These are phyloP conservation scores for Eudorina sp. DNA, from an alignment of 139 green algal genomes.

Conservation along the genomic window DNA sequence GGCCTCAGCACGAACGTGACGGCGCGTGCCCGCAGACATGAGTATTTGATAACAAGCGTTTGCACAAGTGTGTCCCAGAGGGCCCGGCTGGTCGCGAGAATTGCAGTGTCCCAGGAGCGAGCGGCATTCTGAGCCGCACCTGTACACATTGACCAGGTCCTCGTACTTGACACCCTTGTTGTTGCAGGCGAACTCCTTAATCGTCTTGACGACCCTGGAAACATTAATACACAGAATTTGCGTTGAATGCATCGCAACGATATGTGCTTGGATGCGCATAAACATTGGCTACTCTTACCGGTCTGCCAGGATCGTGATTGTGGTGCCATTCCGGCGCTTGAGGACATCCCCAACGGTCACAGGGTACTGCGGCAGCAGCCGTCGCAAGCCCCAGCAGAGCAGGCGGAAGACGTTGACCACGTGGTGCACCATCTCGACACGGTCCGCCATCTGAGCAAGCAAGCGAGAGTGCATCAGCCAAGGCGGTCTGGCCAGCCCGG, in stretches of 20 bases:
- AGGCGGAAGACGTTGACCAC: conserved; percentile 12
- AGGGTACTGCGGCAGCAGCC: conserved; percentile 15
- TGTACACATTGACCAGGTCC: conserved; percentile 4
- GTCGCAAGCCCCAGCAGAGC: conserved; percentile 9
- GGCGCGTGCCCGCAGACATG: no score
- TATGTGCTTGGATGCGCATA: neutral
- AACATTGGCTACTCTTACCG: neutral
- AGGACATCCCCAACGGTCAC: conserved; percentile 3
- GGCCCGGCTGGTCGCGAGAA: neutral
- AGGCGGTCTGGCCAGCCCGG: no score
- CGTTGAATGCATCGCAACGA: neutral
- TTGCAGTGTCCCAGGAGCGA: neutral
- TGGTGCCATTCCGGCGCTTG: neutral
- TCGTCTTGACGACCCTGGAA: conserved; percentile 7
- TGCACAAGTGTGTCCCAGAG: no score
- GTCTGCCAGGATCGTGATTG: conserved; percentile 17
- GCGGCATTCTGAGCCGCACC: neutral
- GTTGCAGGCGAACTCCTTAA: conserved; percentile 13
- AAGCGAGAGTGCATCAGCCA: no score
- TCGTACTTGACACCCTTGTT: conserved; percentile 18
- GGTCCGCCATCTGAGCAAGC: conserved; percentile 8
- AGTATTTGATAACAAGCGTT: no score
- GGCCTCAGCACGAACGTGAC: no score
- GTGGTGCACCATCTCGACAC: conserved; percentile 18
- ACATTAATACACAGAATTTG: conserved; percentile 2